phyloP scores from a whole-genome alignment of 2,329 filamentous ascomycete species.

The Leptographium procerum region DNA sequence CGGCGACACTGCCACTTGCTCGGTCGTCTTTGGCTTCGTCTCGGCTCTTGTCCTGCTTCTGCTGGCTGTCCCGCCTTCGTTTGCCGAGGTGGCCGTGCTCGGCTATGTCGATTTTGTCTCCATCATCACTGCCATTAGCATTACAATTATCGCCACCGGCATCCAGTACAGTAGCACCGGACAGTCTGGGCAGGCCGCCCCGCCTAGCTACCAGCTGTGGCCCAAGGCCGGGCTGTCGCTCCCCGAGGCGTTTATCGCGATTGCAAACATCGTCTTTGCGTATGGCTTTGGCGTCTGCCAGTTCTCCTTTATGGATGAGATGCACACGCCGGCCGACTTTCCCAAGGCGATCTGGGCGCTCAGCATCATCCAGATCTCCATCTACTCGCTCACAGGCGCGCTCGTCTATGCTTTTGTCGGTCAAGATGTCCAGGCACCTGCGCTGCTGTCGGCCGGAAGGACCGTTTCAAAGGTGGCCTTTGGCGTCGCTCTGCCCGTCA shows the following conservation, averaged over 20 bases:
- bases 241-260: constrained; percentile 44
- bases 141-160: constrained; percentile 4
- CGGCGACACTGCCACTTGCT: constrained; percentile 37
- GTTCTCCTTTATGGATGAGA: constrained; percentile 43
- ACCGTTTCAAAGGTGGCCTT: constrained; percentile 56
- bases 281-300: constrained; percentile 47
- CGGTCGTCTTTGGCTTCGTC: constrained; percentile 32
- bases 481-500: constrained; percentile 59
- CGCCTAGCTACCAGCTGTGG: constrained; percentile 33
- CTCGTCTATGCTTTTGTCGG: constrained; percentile 26
- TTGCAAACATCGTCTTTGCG: constrained; percentile 61
- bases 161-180: background rate
- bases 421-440: constrained; percentile 49
- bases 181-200: no score
- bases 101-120: constrained; percentile 46
- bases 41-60: constrained; percentile 34
- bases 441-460: constrained; percentile 51
- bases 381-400: constrained; percentile 5
- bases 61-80: constrained; percentile 35
- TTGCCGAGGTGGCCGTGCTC: constrained; percentile 37
- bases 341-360: constrained; percentile 48
- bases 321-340: constrained; percentile 36
- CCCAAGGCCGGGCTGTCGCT: constrained; percentile 34
- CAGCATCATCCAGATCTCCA: constrained; percentile 31
- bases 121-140: constrained; percentile 3